phyloP scores from a whole-genome alignment of 805 yeast genomes.

The Teunomyces lycoperdinae region DNA sequence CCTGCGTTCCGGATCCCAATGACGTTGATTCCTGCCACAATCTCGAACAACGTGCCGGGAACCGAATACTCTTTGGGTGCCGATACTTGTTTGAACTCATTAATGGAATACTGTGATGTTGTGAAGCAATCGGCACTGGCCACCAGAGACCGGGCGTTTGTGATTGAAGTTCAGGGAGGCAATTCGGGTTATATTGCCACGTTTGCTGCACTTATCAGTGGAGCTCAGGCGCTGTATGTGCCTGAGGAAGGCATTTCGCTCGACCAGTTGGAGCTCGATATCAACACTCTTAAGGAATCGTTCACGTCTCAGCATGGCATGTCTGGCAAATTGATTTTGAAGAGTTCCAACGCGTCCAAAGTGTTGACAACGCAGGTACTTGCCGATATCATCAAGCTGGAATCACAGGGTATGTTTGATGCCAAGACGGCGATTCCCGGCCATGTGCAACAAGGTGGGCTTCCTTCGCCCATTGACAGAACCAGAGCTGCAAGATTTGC shows the following conservation, averaged over 20 bases:
- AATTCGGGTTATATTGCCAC: slow-evolving; percentile 93
- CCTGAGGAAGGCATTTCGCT: slow-evolving; percentile 82
- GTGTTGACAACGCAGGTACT: slow-evolving; percentile 80
- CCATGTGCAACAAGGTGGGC: slow-evolving; percentile 96
- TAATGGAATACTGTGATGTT: slow-evolving; percentile 91
- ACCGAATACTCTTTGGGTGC: slow-evolving; percentile 93
- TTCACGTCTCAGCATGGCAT: slow-evolving; percentile 76
- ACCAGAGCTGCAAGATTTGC: slow-evolving; percentile 87
- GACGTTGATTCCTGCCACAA: slow-evolving; percentile 91
- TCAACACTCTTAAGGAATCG: slow-evolving; percentile 62
- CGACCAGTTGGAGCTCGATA: slow-evolving; percentile 70
- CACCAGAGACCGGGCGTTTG: slow-evolving; percentile 89
- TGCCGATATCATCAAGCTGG: slow-evolving; percentile 80
- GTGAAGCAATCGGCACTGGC: slow-evolving; percentile 95
- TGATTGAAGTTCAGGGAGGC: slow-evolving; percentile 98
- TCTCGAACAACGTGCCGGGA: slow-evolving; percentile 98
- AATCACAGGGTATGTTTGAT: slow-evolving; percentile 74
- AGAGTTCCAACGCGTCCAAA: slow-evolving; percentile 78
- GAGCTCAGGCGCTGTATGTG: slow-evolving; percentile 86
- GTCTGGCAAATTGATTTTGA: slow-evolving; percentile 81
- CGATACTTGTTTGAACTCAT: slow-evolving; percentile 91
- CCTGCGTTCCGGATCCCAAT: slow-evolving; percentile 94
- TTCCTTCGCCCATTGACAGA: slow-evolving; percentile 93
- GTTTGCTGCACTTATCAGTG: slow-evolving; percentile 77
- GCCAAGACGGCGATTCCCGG: slow-evolving; percentile 96